phyloP scores from a whole-genome alignment of 805 yeast species.

The Saccharomycopsis fermentans region DNA sequence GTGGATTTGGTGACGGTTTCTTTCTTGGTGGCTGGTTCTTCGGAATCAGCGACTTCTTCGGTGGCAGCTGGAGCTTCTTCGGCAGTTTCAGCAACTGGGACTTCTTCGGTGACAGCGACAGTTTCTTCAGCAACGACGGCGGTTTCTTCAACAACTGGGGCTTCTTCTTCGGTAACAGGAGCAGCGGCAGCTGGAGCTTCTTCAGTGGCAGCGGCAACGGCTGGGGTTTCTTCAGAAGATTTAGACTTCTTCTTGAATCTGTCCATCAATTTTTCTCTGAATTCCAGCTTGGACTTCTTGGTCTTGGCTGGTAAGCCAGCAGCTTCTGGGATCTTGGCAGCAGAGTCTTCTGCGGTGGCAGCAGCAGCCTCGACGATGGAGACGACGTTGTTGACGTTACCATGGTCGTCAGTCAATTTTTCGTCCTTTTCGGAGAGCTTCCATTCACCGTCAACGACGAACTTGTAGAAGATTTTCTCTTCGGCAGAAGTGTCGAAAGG shows the following conservation, averaged over 20 bases:
- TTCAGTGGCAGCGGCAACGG: constrained; percentile 21
- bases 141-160: too few species aligned
- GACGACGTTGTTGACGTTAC: constrained; percentile 16
- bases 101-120: constrained; percentile 14
- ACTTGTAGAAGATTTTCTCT: constrained; percentile 39
- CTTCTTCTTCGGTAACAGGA: too few species aligned
- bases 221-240: background rate
- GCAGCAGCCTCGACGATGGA: constrained; percentile 6
- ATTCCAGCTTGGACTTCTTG: constrained; percentile 7
- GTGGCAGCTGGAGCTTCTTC: constrained; percentile 17
- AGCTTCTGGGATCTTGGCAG: constrained; percentile 31
- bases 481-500: constrained; percentile 33
- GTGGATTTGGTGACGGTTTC: constrained; percentile 1
- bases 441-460: constrained; percentile 68
- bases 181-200: constrained; percentile 11
- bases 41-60: constrained; percentile 15
- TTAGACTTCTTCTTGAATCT: background rate
- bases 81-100: constrained; percentile 18
- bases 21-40: constrained; percentile 12
- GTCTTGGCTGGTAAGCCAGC: constrained; percentile 22
- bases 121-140: constrained; percentile 16
- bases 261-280: constrained; percentile 6
- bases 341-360: background rate
- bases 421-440: constrained; percentile 29
- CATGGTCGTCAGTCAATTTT: constrained; percentile 16